Percentiles rank a stretch among this genome's conserved stretches.
Evolutionary conservation across 129 eudicot species (phyloP).

Genomic region (Ambrosia trifida): DNA sequence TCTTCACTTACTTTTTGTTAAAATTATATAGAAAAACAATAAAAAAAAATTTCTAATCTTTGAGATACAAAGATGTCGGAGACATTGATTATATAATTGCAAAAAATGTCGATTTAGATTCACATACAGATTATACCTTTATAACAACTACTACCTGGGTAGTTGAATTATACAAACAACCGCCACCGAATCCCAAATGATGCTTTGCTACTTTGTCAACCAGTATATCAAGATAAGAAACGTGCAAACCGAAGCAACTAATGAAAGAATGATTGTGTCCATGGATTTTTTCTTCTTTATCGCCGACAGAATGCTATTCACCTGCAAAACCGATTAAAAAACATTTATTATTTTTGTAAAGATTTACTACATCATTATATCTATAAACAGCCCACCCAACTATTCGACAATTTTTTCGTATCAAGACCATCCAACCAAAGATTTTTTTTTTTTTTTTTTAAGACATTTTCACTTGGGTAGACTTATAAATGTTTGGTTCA

Average conservation of each 20-base stretch:
- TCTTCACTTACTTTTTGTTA: not conserved
- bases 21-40: not conserved
- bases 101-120: slow-evolving; percentile 23
- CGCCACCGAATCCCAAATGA: slow-evolving; percentile 13
- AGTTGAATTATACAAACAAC: slow-evolving; percentile 21
- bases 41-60: not conserved
- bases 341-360: not conserved
- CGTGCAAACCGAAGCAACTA: slow-evolving; percentile 93
- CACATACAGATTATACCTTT: slow-evolving; percentile 32
- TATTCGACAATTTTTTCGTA: not conserved
- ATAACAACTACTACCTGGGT: slow-evolving; percentile 25
- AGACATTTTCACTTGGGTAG: not conserved
- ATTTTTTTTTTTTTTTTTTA: too few species aligned
- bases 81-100: slow-evolving; percentile 29
- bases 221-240: slow-evolving; percentile 90
- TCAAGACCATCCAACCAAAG: not conserved
- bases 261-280: slow-evolving; percentile 96
- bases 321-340: slow-evolving; percentile 45
- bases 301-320: slow-evolving; percentile 71
- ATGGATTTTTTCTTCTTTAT: slow-evolving; percentile 98
- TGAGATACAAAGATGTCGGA: slow-evolving; percentile 9
- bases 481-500: not conserved
- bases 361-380: not conserved
- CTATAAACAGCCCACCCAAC: not conserved
- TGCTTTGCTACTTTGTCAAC: slow-evolving; percentile 66